phyloP scores from a whole-genome alignment of 169 alveolate species.

The Pseudocohnilembus persalinus region DNA sequence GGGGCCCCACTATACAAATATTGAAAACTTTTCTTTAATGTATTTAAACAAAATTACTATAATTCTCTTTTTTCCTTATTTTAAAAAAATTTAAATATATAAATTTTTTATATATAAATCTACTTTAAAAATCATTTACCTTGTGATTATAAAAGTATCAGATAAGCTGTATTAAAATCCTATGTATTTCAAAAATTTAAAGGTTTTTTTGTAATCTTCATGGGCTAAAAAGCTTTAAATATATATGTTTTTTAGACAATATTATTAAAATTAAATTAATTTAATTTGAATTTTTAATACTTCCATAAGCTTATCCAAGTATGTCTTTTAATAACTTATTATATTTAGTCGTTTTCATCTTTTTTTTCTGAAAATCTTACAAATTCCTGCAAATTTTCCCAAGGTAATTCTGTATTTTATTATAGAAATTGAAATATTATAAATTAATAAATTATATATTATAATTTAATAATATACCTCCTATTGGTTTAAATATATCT shows the following conservation, averaged over 20 bases:
- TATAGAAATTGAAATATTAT: conserved; percentile 3
- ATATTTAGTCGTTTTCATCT: not conserved
- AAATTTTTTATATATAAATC: conserved; percentile 9
- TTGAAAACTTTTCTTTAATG: conserved; percentile 25
- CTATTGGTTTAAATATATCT: conserved; percentile 12
- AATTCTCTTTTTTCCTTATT: conserved; percentile 8
- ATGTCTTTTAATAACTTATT: too few species aligned
- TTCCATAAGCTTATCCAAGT: not conserved
- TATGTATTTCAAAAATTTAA: not conserved
- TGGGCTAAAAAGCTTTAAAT: not conserved
- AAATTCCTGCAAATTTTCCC: conserved; percentile 32
- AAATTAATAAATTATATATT: conserved; percentile 9
- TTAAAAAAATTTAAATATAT: not conserved
- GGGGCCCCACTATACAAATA: conserved; percentile 24
- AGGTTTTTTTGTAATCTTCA: not conserved
- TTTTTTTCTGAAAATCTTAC: not conserved
- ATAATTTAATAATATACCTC: too few species aligned
- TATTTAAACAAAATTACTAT: conserved; percentile 12
- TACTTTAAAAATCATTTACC: conserved; percentile 28
- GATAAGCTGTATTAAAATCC: not conserved
- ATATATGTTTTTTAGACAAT: too few species aligned
- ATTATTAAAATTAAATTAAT: too few species aligned
- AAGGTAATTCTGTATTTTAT: conserved; percentile 13
- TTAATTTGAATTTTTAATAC: too few species aligned
- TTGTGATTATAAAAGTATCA: conserved; percentile 16